Conservation (phyloP, 176 grass and related monocot species). For the Neostapfia colusana region DNA sequence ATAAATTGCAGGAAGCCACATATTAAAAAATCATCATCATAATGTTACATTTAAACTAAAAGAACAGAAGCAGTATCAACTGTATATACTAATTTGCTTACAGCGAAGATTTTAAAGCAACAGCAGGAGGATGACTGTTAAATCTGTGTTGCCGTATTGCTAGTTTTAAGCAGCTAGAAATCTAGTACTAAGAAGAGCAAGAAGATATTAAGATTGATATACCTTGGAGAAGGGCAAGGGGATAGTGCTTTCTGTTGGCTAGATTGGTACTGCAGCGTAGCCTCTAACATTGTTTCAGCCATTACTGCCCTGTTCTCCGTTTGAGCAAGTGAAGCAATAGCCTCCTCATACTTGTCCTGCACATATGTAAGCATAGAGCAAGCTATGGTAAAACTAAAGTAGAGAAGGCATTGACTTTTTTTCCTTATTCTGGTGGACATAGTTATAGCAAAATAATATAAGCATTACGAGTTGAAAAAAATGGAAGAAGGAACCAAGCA, state of each 20-base stretch:
- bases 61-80: slow-evolving; percentile 1
- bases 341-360: slow-evolving; percentile 94
- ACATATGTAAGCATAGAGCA: slow-evolving; percentile 38
- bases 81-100: slow-evolving; percentile 13
- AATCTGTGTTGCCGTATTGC: slow-evolving; percentile 17
- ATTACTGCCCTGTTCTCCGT: slow-evolving; percentile 97
- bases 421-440: too few species aligned
- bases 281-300: slow-evolving; percentile 99
- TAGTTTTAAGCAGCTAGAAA: slow-evolving; percentile 6
- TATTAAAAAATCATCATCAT: slow-evolving; percentile 16
- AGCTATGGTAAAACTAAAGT: slow-evolving; percentile 9
- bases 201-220: slow-evolving; percentile 29
- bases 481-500: slow-evolving; percentile 2
- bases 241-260: slow-evolving; percentile 91
- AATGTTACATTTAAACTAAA: slow-evolving; percentile 3
- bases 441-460: neutral
- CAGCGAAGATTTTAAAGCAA: slow-evolving; percentile 19
- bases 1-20: slow-evolving; percentile 22
- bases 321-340: slow-evolving; percentile 64
- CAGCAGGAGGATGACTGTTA: slow-evolving; percentile 15
- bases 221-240: slow-evolving; percentile 83
- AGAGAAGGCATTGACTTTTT: slow-evolving; percentile 15
- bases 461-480: slow-evolving; percentile 8
- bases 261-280: slow-evolving; percentile 95
- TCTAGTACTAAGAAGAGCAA: slow-evolving; percentile 29